Evolutionary conservation across 2,329 filamentous ascomycete species (phyloP), one percentile per base, ranked within the genome.

Genomic region (Magnaporthiopsis poae): DNA sequence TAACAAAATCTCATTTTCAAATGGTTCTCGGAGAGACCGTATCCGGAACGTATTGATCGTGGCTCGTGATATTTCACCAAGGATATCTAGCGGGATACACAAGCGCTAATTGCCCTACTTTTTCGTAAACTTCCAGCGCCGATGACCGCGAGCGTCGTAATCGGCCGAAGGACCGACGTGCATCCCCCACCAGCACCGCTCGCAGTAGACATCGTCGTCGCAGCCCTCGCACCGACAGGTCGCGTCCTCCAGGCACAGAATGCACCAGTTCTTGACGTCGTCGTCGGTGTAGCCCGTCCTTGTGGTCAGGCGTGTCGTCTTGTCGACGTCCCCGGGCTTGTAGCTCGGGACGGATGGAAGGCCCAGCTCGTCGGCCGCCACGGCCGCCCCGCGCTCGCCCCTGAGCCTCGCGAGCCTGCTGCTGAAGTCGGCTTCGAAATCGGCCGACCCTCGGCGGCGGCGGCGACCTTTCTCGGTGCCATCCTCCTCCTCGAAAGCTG

Each of bases 211-310:
- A 69, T 93, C 87, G 35, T 78, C 77, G 52, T 87, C 86, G 71
- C 92, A 96, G 3, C 88, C 90, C 0, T 87, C 73, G 73, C 92
- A 96, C 67, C 82, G 82, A 35, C 95, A 77, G 3, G 86, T 87
- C 0, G 89, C 91, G 72, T 95, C 90, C 67, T 92, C 90, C 62
- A 89, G 86, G 74, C 92, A 96, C 12, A 95, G 92, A 39, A 88
- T 84, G 74, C 92, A 96, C 90, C 91, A 96, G 0, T 83, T 86
- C 60, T 88, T 86, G 68, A 88, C 82, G 71, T 94, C 90, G 46
- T 89, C 88, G 71, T 93, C 88, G 0, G 87, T 86, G 73, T 82
- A 86, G 63, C 78, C 79, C 2, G 74, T 77, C 60, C 73, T 75
- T 65, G 75, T 77, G 21, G 73, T 73, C 5, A 82, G 73, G 5